Evolutionary conservation across 495 filamentous ascomycete genomes (phyloP).

Genomic region (Xylaria flabelliformis): DNA sequence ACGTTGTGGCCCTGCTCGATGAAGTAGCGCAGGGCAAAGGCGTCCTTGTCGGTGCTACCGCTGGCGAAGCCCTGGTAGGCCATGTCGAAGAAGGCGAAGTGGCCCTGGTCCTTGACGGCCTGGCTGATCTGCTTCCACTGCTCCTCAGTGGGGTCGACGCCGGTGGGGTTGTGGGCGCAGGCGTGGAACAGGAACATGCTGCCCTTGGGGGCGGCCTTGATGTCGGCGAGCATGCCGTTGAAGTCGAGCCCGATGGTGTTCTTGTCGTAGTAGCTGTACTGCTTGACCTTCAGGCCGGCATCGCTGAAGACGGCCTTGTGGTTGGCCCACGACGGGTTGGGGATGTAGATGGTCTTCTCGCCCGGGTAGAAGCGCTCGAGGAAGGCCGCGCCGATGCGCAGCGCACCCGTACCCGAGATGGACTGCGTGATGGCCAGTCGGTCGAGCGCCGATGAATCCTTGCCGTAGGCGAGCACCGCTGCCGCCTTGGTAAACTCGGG

Average conservation of each 20-base stretch:
- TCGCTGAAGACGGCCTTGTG: conserved; percentile 96
- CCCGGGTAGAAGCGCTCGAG: conserved; percentile 86
- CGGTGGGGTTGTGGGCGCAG: conserved; percentile 98
- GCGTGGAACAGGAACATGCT: conserved; percentile 94
- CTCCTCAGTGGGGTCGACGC: conserved; percentile 88
- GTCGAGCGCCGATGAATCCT: conserved; percentile 75
- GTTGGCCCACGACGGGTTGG: conserved; percentile 97
- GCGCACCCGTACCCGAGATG: conserved; percentile 95
- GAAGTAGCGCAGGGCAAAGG: conserved; percentile 91
- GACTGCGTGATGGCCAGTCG: conserved; percentile 93
- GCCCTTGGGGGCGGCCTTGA: conserved; percentile 85
- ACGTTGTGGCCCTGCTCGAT: conserved; percentile 90
- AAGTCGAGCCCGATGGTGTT: conserved; percentile 98
- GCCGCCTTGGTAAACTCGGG: conserved; percentile 92
- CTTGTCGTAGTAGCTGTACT: conserved; percentile 99
- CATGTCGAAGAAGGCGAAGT: conserved; percentile 99
- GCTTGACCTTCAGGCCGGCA: conserved; percentile 84
- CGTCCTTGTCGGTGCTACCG: conserved; percentile 89
- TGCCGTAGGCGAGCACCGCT: conserved; percentile 86
- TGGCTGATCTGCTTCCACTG: conserved; percentile 95
- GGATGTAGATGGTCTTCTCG: conserved; percentile 93
- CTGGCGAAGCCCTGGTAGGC: conserved; percentile 98
- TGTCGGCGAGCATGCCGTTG: conserved; percentile 88
- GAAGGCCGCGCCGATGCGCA: conserved; percentile 94
- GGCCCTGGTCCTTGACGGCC: conserved; percentile 84